phyloP scores from a whole-genome alignment of 257 asterid genomes.

The Capsicum pubescens region DNA sequence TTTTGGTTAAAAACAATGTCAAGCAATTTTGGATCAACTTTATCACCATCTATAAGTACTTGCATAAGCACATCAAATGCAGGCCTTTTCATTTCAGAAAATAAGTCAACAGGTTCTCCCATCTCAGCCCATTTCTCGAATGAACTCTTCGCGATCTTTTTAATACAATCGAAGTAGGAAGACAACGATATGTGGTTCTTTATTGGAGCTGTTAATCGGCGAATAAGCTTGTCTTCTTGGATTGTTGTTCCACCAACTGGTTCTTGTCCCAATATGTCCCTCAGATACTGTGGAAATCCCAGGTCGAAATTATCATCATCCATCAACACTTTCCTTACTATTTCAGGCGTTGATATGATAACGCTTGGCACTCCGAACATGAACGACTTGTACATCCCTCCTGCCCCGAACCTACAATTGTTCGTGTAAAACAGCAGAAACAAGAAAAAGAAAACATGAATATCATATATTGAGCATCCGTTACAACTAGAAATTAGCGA shows the following conservation, averaged over 20 bases:
- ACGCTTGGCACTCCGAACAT: background rate
- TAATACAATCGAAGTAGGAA: background rate
- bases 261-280: background rate
- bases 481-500: too few relatives aligned
- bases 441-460: too few relatives aligned
- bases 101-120: background rate
- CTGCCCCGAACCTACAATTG: background rate
- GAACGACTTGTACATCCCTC: background rate
- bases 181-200: background rate
- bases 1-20: background rate
- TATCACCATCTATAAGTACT: background rate
- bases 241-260: background rate
- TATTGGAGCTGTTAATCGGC: background rate
- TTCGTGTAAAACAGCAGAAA: too few relatives aligned
- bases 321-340: background rate
- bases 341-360: background rate
- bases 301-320: background rate
- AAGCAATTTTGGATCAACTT: background rate
- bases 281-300: background rate
- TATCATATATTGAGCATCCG: background rate
- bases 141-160: background rate
- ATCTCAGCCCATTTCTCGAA: background rate
- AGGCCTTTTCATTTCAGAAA: background rate
- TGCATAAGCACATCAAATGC: background rate
- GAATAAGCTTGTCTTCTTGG: background rate